Percentiles rank a stretch among this genome's conserved stretches.
Conservation (phyloP, 2,329 filamentous ascomycete species). For the Coniochaeta sp. region DNA sequence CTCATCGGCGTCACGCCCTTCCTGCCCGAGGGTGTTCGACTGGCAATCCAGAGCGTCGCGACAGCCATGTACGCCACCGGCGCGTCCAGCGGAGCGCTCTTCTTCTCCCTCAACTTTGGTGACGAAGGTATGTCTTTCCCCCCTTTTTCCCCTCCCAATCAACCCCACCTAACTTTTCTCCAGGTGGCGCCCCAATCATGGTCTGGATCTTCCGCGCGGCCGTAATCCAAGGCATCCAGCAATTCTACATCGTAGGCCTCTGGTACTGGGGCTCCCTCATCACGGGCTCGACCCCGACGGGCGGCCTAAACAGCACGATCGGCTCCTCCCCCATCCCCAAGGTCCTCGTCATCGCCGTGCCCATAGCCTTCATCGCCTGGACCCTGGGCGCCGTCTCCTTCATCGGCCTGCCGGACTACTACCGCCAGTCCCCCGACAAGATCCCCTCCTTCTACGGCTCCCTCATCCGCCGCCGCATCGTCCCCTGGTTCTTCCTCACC, state of each 20-base stretch:
- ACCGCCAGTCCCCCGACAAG: slow-evolving; percentile 55
- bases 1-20: slow-evolving; percentile 58
- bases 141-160: neutral
- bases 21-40: slow-evolving; percentile 29
- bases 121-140: slow-evolving; percentile 33
- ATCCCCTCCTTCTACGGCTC: slow-evolving; percentile 60
- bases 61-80: slow-evolving; percentile 56
- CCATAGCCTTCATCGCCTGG: slow-evolving; percentile 52
- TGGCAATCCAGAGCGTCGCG: slow-evolving; percentile 50
- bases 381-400: slow-evolving; percentile 46
- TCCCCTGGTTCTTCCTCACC: slow-evolving; percentile 60
- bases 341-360: slow-evolving; percentile 42
- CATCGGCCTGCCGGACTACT: slow-evolving; percentile 59
- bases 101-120: slow-evolving; percentile 62
- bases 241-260: slow-evolving; percentile 56
- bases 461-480: slow-evolving; percentile 54
- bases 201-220: slow-evolving; percentile 63
- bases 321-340: slow-evolving; percentile 23
- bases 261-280: slow-evolving; percentile 61
- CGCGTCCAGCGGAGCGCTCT: slow-evolving; percentile 55
- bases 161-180: neutral
- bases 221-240: slow-evolving; percentile 59
- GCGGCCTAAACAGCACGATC: slow-evolving; percentile 27
- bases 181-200: slow-evolving; percentile 53
- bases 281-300: slow-evolving; percentile 33